Conservation (phyloP, 495 filamentous ascomycete genomes). For the Aspergillus affinis region DNA sequence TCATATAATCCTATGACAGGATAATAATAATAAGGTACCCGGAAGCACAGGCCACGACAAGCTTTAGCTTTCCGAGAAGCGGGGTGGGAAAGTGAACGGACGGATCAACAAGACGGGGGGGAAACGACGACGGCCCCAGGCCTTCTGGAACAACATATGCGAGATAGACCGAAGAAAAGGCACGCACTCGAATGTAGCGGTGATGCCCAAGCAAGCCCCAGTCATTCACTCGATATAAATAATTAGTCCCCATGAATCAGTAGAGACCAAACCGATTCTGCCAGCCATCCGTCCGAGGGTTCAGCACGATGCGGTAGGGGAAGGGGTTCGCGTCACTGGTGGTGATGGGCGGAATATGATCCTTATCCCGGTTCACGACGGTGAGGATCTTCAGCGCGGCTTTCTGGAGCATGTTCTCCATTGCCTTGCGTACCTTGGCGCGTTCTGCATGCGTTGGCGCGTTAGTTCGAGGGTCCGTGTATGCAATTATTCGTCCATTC, state of each 20-base stretch:
- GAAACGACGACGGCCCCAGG: too few species aligned
- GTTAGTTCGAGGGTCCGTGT: not conserved
- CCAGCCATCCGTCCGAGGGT: slow-evolving; percentile 77
- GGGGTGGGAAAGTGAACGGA: not conserved
- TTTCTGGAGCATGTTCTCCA: slow-evolving; percentile 81
- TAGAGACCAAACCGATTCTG: slow-evolving; percentile 77
- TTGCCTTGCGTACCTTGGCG: slow-evolving; percentile 80
- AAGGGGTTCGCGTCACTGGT: slow-evolving; percentile 92
- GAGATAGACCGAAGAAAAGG: too few species aligned
- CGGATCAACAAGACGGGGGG: not conserved
- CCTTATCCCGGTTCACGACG: slow-evolving; percentile 82
- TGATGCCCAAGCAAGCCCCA: not conserved
- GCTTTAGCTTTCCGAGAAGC: not conserved
- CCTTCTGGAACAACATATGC: too few species aligned
- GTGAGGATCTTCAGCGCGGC: slow-evolving; percentile 84
- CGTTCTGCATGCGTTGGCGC: slow-evolving; percentile 55
- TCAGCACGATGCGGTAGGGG: slow-evolving; percentile 87
- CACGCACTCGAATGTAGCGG: not conserved
- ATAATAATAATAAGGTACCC: not conserved
- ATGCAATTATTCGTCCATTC: not conserved
- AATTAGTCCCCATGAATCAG: slow-evolving; percentile 30
- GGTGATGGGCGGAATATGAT: slow-evolving; percentile 97
- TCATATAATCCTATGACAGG: not conserved
- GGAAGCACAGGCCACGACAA: not conserved
- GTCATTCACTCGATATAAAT: not conserved